phyloP scores from a whole-genome alignment of 1,139 yeast genomes.

The Yamadazyma sp. region DNA sequence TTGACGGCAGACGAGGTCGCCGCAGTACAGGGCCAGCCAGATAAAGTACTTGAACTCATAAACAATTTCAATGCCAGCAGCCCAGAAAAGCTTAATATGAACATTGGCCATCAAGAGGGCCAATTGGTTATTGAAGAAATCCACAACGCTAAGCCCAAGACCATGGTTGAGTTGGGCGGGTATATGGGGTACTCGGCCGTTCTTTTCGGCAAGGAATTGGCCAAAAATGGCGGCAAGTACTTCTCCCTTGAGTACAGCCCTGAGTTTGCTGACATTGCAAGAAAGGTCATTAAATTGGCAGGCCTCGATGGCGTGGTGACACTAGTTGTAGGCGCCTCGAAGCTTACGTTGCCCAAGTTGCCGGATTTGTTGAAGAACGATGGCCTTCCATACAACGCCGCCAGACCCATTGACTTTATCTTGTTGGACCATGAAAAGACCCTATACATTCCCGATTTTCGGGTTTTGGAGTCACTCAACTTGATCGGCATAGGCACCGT shows the following conservation, averaged over 20 bases:
- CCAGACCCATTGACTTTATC: conserved; percentile 30
- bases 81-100: conserved; percentile 22
- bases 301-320: conserved; percentile 34
- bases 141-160: conserved; percentile 25
- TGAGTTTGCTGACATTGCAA: conserved; percentile 35
- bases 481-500: conserved; percentile 41
- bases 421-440: conserved; percentile 46
- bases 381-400: not conserved
- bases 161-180: conserved; percentile 45
- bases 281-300: conserved; percentile 34
- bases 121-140: conserved; percentile 27
- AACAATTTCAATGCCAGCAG: conserved; percentile 21
- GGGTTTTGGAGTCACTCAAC: conserved; percentile 41
- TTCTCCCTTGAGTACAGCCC: conserved; percentile 38
- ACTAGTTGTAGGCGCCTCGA: conserved; percentile 39
- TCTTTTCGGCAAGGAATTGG: conserved; percentile 29
- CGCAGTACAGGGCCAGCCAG: conserved; percentile 21
- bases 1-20: not conserved
- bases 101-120: conserved; percentile 37
- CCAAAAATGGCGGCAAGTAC: conserved; percentile 26
- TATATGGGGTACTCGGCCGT: conserved; percentile 48
- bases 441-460: conserved; percentile 41
- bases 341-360: conserved; percentile 27
- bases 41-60: conserved; percentile 28
- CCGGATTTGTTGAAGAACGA: conserved; percentile 13